Conservation (phyloP, 78 protist genomes). For the Dictyostelium intermedium region DNA sequence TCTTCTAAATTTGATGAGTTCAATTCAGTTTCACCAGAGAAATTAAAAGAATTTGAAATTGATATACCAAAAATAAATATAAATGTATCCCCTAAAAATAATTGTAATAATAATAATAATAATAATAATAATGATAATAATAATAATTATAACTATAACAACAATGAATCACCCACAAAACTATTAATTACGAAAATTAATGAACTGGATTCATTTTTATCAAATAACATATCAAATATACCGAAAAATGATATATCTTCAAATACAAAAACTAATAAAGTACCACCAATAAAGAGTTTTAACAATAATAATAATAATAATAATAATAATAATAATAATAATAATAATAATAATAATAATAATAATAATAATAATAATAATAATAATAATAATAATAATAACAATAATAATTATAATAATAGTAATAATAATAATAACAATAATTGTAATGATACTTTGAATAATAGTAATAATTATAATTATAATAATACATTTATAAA, state of each 20-base stretch:
- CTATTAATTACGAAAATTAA: background rate
- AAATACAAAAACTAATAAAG: background rate
- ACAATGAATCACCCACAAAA: background rate
- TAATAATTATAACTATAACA: background rate
- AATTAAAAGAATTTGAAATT: slow-evolving; percentile 3
- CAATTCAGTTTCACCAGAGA: slow-evolving; percentile 7
- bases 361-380: no score
- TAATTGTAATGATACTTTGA: no score
- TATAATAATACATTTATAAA: background rate
- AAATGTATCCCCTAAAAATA: background rate
- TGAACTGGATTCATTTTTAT: background rate
- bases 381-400: background rate
- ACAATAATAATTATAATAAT: background rate
- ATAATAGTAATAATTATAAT: no score
- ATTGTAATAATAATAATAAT: background rate
- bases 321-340: no score
- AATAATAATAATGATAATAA: background rate
- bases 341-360: no score
- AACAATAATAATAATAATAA: background rate
- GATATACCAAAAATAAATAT: background rate
- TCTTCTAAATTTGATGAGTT: background rate
- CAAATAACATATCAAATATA: background rate
- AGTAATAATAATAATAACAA: no score
- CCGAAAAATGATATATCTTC: background rate
- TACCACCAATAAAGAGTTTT: background rate